Evolutionary conservation across 2,329 filamentous ascomycete species (phyloP), one percentile per base, ranked within the genome.

Genomic region (Plenodomus biglobosus): DNA sequence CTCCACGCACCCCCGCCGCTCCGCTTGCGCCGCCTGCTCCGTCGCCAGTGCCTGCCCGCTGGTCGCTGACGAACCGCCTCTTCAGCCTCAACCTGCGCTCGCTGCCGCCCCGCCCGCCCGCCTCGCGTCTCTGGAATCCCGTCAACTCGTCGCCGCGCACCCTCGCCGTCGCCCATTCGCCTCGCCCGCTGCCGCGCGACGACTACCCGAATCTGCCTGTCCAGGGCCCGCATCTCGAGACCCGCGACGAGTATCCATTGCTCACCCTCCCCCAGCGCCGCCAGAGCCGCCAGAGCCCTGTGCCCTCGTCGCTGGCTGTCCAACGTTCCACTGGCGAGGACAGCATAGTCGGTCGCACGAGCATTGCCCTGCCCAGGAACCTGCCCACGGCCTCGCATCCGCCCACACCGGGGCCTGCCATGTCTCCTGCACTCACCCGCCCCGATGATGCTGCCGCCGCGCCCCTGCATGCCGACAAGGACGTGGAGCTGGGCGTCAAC

Each of bases 71-170:
- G n/a, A 70, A 73, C 52, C 69, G 70, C 63, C 62, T 74, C 64
- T 73, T 73, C 64, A 64, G 58, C 59, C 60, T 71, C 61, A 62
- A 69, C 52, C 55, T 59, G 41, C 56, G 56, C 43, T 50, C 62
- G 38, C 58, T 64, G 50, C 59, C 59, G 22, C 68, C 66, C 17
- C 68, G 69, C 42, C 59, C 70, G 24, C 73, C 76, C 45, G 73
- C 78, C 27, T 77, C 80, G 44, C 76, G 80, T 48, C 76, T 85
- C 52, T 83, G 81, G 72, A 84, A 84, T 65, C 82, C 82, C 32
- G 76, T 82, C 61, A 85, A 85, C 64, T 78, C 81, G 70, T 80
- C 82, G 40, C 82, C 81, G 35, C 78, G 80, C 49, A 56, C 59
- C 32, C 55, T 64, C 36, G 62, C 60, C 45, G 49, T 68, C 24